Base-by-base conservation (phyloP, 2,329 filamentous ascomycete genomes). In the Microsporum canis region DNA sequence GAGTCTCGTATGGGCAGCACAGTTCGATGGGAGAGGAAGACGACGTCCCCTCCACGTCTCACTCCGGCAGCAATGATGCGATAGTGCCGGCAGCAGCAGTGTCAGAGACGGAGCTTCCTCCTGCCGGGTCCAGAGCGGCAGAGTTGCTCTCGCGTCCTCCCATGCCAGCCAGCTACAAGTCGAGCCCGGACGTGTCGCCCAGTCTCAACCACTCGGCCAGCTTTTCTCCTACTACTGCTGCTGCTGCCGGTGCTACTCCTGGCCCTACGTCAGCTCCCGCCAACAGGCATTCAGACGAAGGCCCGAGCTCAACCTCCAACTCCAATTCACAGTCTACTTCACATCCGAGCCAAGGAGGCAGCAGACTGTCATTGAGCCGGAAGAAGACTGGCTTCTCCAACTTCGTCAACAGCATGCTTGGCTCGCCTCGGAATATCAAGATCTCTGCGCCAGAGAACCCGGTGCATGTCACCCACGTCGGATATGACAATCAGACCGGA, bases 391-490 rank as follows among this genome's bases (percentile, higher is more conserved):
- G 89, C 62, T 90, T 96, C 71, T 91, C 89, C 14, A 89, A 86
- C 67, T 91, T 95, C 70, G 86, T 96, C 79, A 92, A 86, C 73
- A 92, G 87, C 72, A 78, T 86, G 71, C 85, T 95, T 62, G 88
- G 89, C 66, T 92, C 91, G 39, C 91, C 89, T 59, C 89, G 91
- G 75, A 89, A 91, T 66, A 90, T 94, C 55, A 85, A 92, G 74
- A 99, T 99, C 69, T 97, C 94, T n/a, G 89, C 91, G 41, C 94
- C 94, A 60, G 91, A 96, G 75, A 97, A 99, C 70, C 94, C 94
- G 57, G 91, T 97, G 63, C 94, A 97, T 76, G 89, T 99, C 69
- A 97, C 92, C 61, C 94, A 99, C 75, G 94, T 99, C 66, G 92
- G 92, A 68, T 96, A 96, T 73, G 92, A 99, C 75, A 95, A 94